These are phyloP conservation scores for Candida sp. DNA, from an alignment of 1,139 yeast species.

Conservation along the genomic window DNA sequence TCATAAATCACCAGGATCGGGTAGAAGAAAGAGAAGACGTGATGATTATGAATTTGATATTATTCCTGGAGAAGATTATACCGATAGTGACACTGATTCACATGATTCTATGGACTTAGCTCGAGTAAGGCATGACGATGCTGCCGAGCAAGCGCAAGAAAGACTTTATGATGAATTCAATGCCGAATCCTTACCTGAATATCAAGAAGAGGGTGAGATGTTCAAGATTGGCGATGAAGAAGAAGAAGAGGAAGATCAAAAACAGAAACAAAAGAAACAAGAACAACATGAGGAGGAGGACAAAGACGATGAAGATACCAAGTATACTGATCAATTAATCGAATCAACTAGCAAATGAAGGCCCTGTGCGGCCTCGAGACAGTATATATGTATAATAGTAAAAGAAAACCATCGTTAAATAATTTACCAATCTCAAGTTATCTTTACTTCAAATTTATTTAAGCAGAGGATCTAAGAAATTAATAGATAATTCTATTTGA, in stretches of 20 bases:
- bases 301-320: slow-evolving; percentile 22
- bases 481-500: too few relatives aligned
- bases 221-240: slow-evolving; percentile 42
- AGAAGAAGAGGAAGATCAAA: slow-evolving; percentile 14
- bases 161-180: slow-evolving; percentile 38
- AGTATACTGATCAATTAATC: not conserved
- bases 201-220: slow-evolving; percentile 41
- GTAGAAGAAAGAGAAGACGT: slow-evolving; percentile 58
- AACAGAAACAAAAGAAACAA: not conserved
- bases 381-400: not conserved
- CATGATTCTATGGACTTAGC: slow-evolving; percentile 24
- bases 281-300: slow-evolving; percentile 62
- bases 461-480: too few relatives aligned
- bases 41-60: slow-evolving; percentile 80
- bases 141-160: slow-evolving; percentile 35
- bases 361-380: too few relatives aligned
- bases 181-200: slow-evolving; percentile 35
- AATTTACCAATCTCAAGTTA: too few relatives aligned
- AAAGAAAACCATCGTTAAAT: too few relatives aligned
- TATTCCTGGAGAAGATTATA: slow-evolving; percentile 64
- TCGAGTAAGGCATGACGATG: slow-evolving; percentile 9
- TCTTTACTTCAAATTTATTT: too few relatives aligned
- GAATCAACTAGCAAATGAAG: too few relatives aligned
- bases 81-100: slow-evolving; percentile 26
- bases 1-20: slow-evolving; percentile 46